Evolutionary conservation across 2,329 filamentous ascomycete genomes (phyloP).

Genomic region (Ceratocystis lukuohia): DNA sequence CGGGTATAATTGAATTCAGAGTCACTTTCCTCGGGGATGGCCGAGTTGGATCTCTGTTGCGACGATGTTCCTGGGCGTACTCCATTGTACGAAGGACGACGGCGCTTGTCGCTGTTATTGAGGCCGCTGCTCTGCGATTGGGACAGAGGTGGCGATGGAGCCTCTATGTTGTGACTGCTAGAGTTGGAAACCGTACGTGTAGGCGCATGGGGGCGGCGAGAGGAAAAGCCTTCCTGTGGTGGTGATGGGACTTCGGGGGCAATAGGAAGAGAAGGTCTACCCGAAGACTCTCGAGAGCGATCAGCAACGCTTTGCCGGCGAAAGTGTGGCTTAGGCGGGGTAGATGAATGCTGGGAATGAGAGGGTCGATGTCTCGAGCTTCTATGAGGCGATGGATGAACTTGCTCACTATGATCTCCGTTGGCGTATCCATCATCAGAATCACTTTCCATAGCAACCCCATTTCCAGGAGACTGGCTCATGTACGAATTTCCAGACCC

Average conservation of each 20-base stretch:
- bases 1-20: not conserved
- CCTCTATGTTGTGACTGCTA: not conserved
- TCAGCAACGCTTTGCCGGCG: constrained; percentile 8
- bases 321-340: constrained; percentile 1
- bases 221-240: not conserved
- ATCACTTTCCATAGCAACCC: constrained; percentile 4
- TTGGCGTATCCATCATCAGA: constrained; percentile 7
- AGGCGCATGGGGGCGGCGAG: constrained; percentile 8
- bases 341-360: constrained; percentile 5
- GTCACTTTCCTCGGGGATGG: constrained; percentile 11
- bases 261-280: not conserved
- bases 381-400: not conserved
- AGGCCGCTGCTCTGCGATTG: not conserved
- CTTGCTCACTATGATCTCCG: not conserved
- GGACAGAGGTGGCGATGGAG: not conserved
- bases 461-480: constrained; percentile 13
- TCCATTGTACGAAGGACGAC: constrained; percentile 8
- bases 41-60: constrained; percentile 12
- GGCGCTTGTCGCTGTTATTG: constrained; percentile 10
- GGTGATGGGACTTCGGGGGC: constrained; percentile 1
- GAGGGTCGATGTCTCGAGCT: constrained; percentile 10
- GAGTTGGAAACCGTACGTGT: constrained; percentile 9
- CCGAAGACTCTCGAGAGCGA: constrained; percentile 5
- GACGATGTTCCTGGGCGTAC: constrained; percentile 8
- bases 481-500: constrained; percentile 8